A percentile compares a stretch with the other conserved stretches of the same genome.
These are phyloP conservation scores for Geotrichum macrosporum DNA, from an alignment of 1,139 yeast species.

Conservation along the genomic window DNA sequence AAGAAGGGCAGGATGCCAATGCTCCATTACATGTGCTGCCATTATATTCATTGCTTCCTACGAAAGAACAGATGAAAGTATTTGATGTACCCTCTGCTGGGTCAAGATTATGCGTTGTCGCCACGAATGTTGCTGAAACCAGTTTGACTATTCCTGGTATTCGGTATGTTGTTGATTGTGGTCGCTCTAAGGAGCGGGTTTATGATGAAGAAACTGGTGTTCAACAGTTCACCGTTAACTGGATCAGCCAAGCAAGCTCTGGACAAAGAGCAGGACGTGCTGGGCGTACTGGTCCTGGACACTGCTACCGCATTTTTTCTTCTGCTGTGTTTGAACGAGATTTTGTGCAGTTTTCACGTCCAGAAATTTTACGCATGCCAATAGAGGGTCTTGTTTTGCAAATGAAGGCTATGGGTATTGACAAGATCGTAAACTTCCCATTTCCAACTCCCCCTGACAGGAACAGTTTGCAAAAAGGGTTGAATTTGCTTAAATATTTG, in stretches of 20 bases:
- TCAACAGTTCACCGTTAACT: conserved; percentile 84
- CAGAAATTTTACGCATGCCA: conserved; percentile 93
- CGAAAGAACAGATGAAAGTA: conserved; percentile 90
- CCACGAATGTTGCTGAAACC: conserved; percentile 98
- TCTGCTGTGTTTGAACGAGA: conserved; percentile 93
- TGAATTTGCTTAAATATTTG: conserved; percentile 59
- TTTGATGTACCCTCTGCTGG: conserved; percentile 83
- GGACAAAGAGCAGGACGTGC: conserved; percentile 98
- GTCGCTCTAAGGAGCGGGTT: conserved; percentile 84
- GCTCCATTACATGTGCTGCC: conserved; percentile 92
- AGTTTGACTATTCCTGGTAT: conserved; percentile 95
- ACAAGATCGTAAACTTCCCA: conserved; percentile 84
- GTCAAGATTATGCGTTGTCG: conserved; percentile 82
- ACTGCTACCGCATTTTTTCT: conserved; percentile 85
- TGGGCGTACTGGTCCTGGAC: conserved; percentile 99
- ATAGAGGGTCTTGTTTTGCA: conserved; percentile 89
- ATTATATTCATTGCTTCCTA: conserved; percentile 83
- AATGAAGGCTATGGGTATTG: conserved; percentile 97
- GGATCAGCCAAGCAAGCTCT: conserved; percentile 95
- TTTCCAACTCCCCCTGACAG: conserved; percentile 93
- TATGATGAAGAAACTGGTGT: conserved; percentile 83
- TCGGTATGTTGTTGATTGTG: conserved; percentile 91
- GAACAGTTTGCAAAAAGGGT: conserved; percentile 56
- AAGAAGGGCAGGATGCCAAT: conserved; percentile 66
- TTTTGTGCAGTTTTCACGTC: conserved; percentile 74